Evolutionary conservation across 164 flowering plant genomes (phyloP).

Genomic region (Stephania cephalantha): DNA sequence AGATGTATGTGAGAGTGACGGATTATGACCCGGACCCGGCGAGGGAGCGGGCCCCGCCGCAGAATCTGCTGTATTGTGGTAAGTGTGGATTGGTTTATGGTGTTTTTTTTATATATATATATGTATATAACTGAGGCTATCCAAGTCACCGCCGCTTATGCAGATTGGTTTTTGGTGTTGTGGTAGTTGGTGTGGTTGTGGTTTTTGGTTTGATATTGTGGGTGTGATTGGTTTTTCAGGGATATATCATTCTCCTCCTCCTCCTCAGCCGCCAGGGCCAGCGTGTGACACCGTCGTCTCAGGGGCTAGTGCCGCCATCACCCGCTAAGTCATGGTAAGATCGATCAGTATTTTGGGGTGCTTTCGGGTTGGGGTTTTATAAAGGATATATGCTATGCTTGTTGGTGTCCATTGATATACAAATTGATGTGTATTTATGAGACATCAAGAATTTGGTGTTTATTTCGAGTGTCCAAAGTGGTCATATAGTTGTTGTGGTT

Average conservation of each 20-base stretch:
- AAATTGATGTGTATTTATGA: not conserved
- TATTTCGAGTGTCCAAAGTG: no score
- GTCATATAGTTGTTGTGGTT: no score
- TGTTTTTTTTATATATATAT: no score
- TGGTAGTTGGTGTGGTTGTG: no score
- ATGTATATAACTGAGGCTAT: no score
- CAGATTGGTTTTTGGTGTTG: no score
- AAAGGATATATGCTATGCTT: no score
- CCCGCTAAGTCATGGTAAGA: not conserved
- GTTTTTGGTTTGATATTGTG: no score
- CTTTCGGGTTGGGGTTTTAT: no score
- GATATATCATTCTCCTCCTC: not conserved
- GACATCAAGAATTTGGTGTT: no score
- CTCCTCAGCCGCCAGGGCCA: not conserved
- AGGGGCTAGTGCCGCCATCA: not conserved
- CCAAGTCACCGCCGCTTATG: no score
- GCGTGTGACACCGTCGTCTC: not conserved
- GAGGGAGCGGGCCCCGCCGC: constrained; percentile 42
- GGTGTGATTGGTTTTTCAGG: not conserved
- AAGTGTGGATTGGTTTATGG: not conserved
- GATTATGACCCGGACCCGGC: constrained; percentile 37
- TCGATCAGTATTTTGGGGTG: not conserved
- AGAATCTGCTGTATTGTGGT: constrained; percentile 43
- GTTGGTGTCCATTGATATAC: not conserved
- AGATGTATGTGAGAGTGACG: constrained; percentile 41